These are phyloP conservation scores for Arthroderma sp. DNA, from an alignment of 2,329 filamentous ascomycete genomes.

Conservation along the genomic window DNA sequence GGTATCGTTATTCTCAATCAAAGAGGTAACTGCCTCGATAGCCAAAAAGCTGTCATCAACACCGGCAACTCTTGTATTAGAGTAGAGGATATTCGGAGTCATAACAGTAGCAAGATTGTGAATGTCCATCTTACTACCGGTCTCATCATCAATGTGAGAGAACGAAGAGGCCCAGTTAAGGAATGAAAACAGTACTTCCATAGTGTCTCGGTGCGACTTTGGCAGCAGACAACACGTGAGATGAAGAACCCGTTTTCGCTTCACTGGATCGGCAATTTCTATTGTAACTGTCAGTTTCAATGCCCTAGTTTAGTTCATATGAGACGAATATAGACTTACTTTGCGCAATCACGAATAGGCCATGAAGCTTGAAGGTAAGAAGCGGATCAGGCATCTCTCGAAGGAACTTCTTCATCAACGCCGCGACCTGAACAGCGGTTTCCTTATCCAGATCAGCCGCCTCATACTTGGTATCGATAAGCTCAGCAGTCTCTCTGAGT, in stretches of 20 bases:
- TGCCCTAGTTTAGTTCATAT: background rate
- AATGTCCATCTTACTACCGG: conserved; percentile 97
- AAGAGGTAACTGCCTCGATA: conserved; percentile 79
- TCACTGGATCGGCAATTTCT: conserved; percentile 69
- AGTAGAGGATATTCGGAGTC: conserved; percentile 80
- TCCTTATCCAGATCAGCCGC: conserved; percentile 76
- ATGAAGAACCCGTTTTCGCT: conserved; percentile 74
- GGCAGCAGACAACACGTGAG: conserved; percentile 84
- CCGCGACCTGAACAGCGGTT: conserved; percentile 85
- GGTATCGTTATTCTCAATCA: conserved; percentile 87
- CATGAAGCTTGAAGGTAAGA: conserved; percentile 87
- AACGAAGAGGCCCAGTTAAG: conserved; percentile 96
- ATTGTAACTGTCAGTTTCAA: background rate
- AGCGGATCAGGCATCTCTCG: conserved; percentile 88
- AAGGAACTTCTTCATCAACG: conserved; percentile 87
- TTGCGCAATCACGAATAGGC: conserved; percentile 77
- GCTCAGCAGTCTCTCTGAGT: conserved; percentile 70
- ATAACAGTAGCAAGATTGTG: conserved; percentile 97
- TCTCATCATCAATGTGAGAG: conserved; percentile 92
- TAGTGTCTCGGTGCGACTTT: conserved; percentile 80
- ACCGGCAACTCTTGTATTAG: conserved; percentile 41
- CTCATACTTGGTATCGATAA: conserved; percentile 77
- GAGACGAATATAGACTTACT: conserved; percentile 38
- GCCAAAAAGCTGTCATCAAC: conserved; percentile 85
- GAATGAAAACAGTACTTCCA: conserved; percentile 93